These are phyloP conservation scores for Vitis hybrid DNA, from an alignment of 177 flowering plant genomes.

Conservation along the genomic window DNA sequence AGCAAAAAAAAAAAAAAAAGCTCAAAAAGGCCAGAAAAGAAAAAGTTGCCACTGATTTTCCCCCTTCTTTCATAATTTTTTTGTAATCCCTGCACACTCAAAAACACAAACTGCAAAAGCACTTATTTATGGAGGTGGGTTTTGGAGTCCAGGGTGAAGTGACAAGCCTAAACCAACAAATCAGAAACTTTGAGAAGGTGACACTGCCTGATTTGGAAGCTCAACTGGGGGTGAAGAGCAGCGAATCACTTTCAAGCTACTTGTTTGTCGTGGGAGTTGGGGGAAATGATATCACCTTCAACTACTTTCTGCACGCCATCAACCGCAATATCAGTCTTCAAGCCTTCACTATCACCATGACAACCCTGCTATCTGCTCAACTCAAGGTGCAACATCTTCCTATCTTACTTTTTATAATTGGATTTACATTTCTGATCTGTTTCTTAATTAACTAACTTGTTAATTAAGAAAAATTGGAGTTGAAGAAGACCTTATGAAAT, in stretches of 20 bases:
- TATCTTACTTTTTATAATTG: neutral
- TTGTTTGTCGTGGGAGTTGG: slow-evolving; percentile 57
- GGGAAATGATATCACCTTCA: slow-evolving; percentile 58
- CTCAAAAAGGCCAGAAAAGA: too few relatives aligned
- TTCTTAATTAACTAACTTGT: neutral
- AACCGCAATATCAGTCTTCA: slow-evolving; percentile 22
- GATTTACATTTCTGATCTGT: neutral
- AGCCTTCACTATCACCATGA: slow-evolving; percentile 47
- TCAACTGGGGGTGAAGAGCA: slow-evolving; percentile 16
- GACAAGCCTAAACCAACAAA: slow-evolving; percentile 38
- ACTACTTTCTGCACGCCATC: slow-evolving; percentile 37
- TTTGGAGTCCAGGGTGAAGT: slow-evolving; percentile 33
- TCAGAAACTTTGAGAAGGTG: slow-evolving; percentile 39
- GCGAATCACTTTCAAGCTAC: slow-evolving; percentile 20
- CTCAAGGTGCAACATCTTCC: slow-evolving; percentile 35
- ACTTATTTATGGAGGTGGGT: too few relatives aligned
- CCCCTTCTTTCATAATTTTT: neutral
- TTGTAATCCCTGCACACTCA: too few relatives aligned
- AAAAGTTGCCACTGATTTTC: too few relatives aligned
- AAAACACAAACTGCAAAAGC: too few relatives aligned
- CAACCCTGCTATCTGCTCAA: slow-evolving; percentile 30
- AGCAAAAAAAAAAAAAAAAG: too few relatives aligned
- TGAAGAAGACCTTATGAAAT: too few relatives aligned
- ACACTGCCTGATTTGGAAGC: slow-evolving; percentile 37
- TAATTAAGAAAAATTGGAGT: too few relatives aligned